Evolutionary conservation across 345 rosid genomes (phyloP), one percentile per base, ranked within the genome.

Genomic region (Linum lewisii): DNA sequence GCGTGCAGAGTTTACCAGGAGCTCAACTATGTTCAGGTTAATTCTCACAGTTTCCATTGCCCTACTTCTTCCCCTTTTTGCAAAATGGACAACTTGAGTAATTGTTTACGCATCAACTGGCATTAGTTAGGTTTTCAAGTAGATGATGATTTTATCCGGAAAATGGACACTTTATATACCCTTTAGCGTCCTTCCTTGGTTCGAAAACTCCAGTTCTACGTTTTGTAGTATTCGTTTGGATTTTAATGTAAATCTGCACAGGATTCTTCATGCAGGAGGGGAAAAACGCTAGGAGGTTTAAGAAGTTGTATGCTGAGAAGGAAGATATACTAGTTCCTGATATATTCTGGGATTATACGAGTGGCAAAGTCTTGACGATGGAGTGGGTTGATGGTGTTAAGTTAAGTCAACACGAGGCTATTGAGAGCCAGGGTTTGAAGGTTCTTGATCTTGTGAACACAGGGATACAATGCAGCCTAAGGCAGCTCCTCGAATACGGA

Each of bases 351-450:
- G 90, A 88, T 66, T 89, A 85, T 74, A 88, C 99, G 0, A 79
- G 94, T 79, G 79, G 85, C 58, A 86, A 93, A 70, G 94, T 93
- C 45, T 69, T 93, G 67, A 88, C 97, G 0, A 93, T 93, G 97
- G 99, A 93, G 37, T 93, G 99, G 99, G 91, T 93, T 24, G 79
- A 84, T 34, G 99, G 99, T 36, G 94, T 91, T 34, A 93, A 93
- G 66, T 68, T 93, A 37, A 93, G 79, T 62, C 94, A 93, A 63
- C 97, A 86, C 68, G 86, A 60, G 25, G 97, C 95, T 32, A 89
- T 93, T 44, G 99, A 93, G 77, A 79, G 72, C 50, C 99, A 93
- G 63, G 99, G 99, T 29, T 66, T 93, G 66, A 93, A 93, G 77
- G 99, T 93, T 77, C 69, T 93, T 42, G 99, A 93, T 81, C 82